Evolutionary conservation across 768 basidiomycete genomes (phyloP), one percentile per base, ranked within the genome.

Genomic region (Collybia sp.): DNA sequence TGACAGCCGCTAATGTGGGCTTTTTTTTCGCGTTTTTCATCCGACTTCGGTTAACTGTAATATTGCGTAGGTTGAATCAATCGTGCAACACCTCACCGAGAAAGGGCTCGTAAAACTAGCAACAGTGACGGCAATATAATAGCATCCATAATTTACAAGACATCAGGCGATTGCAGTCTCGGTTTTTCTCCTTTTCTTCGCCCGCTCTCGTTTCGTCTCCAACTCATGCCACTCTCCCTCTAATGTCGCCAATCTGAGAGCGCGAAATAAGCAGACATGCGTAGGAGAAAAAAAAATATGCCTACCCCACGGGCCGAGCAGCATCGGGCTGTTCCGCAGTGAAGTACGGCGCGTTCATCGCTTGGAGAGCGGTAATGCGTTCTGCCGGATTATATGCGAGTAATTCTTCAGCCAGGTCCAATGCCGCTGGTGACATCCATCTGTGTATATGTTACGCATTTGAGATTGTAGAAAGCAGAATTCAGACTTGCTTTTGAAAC

Each of bases 201-300:
- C 85, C 34, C 91, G 78, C 68, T 97, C 93, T 46, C 84, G 77
- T 65, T 97, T 99, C 11, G 91, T 89, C 63, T 97, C 94, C 51
- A 94, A 75, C 64, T 99, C 96, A 65, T 99, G 96, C 90, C 94
- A 97, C 63, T 98, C 96, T 38, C 96, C 95, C 60, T 91, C 82
- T 35, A 96, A 66, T 11, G 77, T 77, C 11, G 85, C 77, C 47
- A 98, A 67, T 43, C 93, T 94, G 38, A 20, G 38, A 20, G 10
- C 45, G 30, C 56, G 50, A 40, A 16, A 15, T 31, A 30, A 35
- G 11, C 15, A 19, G 42, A 20, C 47, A 39, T 35, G 52, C 35
- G 57, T 39, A 36, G 13, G 10, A 44, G n/a, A 40, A 18, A 15
- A 9, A 36, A 44, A 37, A 33, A 12, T 17, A 13, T n/a, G 9